Evolutionary conservation across 2,329 filamentous ascomycete genomes (phyloP), one percentile per base, ranked within the genome.

Genomic region (Stemphylium lycopersici): DNA sequence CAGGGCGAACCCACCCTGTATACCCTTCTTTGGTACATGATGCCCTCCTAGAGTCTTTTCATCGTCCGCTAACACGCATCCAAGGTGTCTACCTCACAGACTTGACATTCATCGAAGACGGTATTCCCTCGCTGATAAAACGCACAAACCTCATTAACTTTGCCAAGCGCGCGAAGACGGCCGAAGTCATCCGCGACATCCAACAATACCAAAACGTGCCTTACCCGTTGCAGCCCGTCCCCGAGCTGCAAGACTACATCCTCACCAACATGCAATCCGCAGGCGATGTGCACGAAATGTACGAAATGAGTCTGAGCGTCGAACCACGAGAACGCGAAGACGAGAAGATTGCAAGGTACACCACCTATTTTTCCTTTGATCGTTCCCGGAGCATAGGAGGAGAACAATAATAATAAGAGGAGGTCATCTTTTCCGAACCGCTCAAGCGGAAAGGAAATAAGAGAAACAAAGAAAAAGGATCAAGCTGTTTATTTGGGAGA

Each of bases 71-170:
- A 51, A 55, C 29, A 12, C 26, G 10, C 38, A 15, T 4, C 6
- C 29, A 64, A 95, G 91, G 92, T 77, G 93, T 98, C 51, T 99
- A 98, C 74, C 81, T 99, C 58, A 99, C 95, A 54, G 95, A 99
- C 79, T 81, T 99, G 54, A 98, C 93, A 1, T 99, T 99, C 71
- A 99, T 99, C 62, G 95, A 99, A 76, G 93, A 99, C 70, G 95
- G 95, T 65, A 99, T 99, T 59, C 92, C 95, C 3, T 96, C 93
- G 8, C 87, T 96, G 67, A 92, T 96, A 78, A 98, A 97, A 77
- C 96, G 96, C 78, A 95, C 93, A 6, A 91, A 96, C 69, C 82
- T 97, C 65, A 97, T 99, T 81, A 99, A 99, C 79, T 99, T 99
- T 77, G 92, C 93, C 69, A 99, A 99, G 82, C 89, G 95, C 47